Evolutionary conservation across 305 asterid genomes (phyloP).

Genomic region (Ilex paraguariensis): DNA sequence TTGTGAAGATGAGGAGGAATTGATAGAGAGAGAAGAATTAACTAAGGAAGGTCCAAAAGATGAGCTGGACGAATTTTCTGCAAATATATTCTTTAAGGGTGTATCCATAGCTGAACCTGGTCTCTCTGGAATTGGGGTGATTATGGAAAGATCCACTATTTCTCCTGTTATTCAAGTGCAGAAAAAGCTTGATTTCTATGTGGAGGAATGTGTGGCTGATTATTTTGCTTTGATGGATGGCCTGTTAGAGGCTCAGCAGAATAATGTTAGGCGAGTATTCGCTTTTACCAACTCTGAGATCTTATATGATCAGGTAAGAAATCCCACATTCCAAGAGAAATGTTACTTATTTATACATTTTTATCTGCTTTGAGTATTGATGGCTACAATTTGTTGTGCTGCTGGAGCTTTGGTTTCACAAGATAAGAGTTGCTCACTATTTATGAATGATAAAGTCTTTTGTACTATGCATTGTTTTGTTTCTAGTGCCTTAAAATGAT

Average conservation of each 20-base stretch:
- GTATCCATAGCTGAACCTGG: slow-evolving; percentile 58
- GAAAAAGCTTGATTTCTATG: slow-evolving; percentile 85
- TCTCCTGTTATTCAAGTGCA: slow-evolving; percentile 57
- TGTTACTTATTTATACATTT: not conserved
- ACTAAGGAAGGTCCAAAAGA: slow-evolving; percentile 19
- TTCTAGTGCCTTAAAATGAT: too few relatives aligned
- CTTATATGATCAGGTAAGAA: slow-evolving; percentile 67
- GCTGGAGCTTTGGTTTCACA: not conserved
- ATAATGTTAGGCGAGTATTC: slow-evolving; percentile 34
- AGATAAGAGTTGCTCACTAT: not conserved
- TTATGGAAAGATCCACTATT: slow-evolving; percentile 43
- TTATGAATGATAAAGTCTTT: not conserved
- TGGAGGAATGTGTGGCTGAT: slow-evolving; percentile 69
- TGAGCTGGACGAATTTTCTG: slow-evolving; percentile 39
- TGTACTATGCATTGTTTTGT: too few relatives aligned
- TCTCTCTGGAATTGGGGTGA: slow-evolving; percentile 86
- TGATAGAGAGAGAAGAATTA: slow-evolving; percentile 46
- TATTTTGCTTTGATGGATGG: slow-evolving; percentile 95
- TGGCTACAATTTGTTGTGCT: not conserved
- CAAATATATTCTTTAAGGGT: slow-evolving; percentile 74
- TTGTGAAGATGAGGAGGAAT: slow-evolving; percentile 70
- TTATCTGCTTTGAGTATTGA: not conserved
- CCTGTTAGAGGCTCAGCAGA: slow-evolving; percentile 55
- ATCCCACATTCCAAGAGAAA: slow-evolving; percentile 3
- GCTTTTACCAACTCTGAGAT: slow-evolving; percentile 70